Evolutionary conservation across 306 rosid species (phyloP).

Genomic region (Pyrus communis): DNA sequence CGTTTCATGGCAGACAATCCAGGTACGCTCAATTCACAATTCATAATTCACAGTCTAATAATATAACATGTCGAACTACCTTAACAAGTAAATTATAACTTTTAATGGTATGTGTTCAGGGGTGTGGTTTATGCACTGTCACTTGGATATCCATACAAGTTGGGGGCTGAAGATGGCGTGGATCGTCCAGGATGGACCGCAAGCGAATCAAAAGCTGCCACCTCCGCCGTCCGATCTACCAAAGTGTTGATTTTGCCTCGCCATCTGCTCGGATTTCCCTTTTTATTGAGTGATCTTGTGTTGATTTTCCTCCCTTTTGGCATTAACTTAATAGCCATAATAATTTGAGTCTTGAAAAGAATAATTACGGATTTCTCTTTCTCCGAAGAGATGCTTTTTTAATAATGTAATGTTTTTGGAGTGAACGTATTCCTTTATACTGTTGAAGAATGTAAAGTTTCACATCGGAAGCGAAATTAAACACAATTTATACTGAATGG

Average conservation of each 20-base stretch:
- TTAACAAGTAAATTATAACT: no score
- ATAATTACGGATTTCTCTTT: background rate
- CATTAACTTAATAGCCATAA: background rate
- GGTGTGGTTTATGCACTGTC: constrained; percentile 92
- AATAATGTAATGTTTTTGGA: background rate
- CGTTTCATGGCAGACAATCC: constrained; percentile 76
- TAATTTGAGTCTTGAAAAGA: background rate
- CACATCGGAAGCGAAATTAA: background rate
- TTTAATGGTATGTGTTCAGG: constrained; percentile 33
- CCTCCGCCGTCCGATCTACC: constrained; percentile 91
- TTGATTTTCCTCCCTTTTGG: background rate
- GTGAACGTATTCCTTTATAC: background rate
- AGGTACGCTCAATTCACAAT: constrained; percentile 24
- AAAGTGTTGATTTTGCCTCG: constrained; percentile 43
- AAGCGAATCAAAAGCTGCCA: constrained; percentile 56
- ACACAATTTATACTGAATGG: background rate
- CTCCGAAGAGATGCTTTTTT: background rate
- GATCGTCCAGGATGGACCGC: constrained; percentile 63
- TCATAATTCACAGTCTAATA: background rate
- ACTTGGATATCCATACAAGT: constrained; percentile 77
- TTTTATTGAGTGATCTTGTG: constrained; percentile 1
- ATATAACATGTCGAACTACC: background rate
- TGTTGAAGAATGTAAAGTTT: background rate
- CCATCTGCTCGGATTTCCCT: constrained; percentile 8
- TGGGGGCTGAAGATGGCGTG: constrained; percentile 91